Base-by-base conservation (phyloP, 257 asterid genomes). In the Perilla frutescens region DNA sequence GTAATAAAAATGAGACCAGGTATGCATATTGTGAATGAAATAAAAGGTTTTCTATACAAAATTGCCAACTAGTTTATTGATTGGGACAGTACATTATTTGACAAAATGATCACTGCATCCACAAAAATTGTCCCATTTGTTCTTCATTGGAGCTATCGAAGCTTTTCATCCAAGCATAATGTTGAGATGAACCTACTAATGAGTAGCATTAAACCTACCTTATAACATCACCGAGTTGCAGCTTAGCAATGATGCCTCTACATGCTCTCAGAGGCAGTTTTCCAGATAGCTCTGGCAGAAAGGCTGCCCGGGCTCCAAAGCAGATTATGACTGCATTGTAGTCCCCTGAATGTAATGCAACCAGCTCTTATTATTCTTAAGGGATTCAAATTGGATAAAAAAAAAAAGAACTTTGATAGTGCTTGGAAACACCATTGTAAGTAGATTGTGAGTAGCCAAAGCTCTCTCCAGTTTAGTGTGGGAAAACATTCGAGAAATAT, bases 261-360 rank as follows among this genome's bases (percentile, higher is more conserved):
- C 99, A 92, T n/a, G 86, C 73, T 81, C 99, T 88, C 75, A 95
- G 70, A 14, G 98, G 98, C 70, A 92, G 87, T 80, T 80, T 92
- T 73, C 84, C 92, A 5, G 82, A 74, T 14, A 95, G 86, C 77
- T 90, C 96, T 0, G 97, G 93, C 32, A 92, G 77, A 82, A 89
- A 92, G 13, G 84, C 86, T 57, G 96, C 88, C 70, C 88, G 81
- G 45, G 97, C 96, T 72, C 99, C 99, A 8, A 90, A 86, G 82
- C 98, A 92, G 75, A 92, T 65, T 64, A 95, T 80, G 77, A 95
- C 96, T 12, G 92, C 97, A 81, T 90, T 80, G 12, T 88, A 90
- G 48, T 86, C 93, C 66, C 96, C 99, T 90, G 92, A 71, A 79
- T 9, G 56, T 65, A 51, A 66, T 69, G 54, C 62, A 48, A 64